phyloP scores from a whole-genome alignment of 192 early-diverging fungal genomes.

The Coemansia sp. region DNA sequence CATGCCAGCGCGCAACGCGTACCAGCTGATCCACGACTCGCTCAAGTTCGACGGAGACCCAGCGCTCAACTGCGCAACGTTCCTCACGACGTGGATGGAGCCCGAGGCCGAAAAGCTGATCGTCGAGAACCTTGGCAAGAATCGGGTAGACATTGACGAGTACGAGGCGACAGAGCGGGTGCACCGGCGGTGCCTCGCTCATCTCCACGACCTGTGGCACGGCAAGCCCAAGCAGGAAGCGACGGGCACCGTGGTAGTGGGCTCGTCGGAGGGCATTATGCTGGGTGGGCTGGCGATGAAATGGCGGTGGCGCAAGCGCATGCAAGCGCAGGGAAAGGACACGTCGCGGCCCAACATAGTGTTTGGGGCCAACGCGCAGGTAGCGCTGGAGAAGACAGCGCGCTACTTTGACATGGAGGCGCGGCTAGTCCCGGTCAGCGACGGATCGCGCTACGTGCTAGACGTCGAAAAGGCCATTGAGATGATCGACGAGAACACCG shows the following conservation, averaged over 20 bases:
- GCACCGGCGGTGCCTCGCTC: slow-evolving; percentile 68
- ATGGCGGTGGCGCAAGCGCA: slow-evolving; percentile 68
- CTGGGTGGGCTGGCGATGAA: slow-evolving; percentile 80
- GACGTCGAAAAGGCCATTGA: slow-evolving; percentile 66
- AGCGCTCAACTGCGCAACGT: slow-evolving; percentile 74
- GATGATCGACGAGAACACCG: slow-evolving; percentile 83
- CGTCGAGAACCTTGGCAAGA: slow-evolving; percentile 74
- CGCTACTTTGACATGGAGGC: slow-evolving; percentile 80
- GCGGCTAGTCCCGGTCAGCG: slow-evolving; percentile 65
- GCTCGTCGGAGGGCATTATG: slow-evolving; percentile 81
- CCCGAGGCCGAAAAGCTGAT: slow-evolving; percentile 80
- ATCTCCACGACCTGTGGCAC: slow-evolving; percentile 73
- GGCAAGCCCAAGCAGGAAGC: slow-evolving; percentile 52
- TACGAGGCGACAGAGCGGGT: slow-evolving; percentile 69
- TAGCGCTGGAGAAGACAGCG: slow-evolving; percentile 70
- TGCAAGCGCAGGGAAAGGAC: slow-evolving; percentile 65
- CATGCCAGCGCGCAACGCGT: slow-evolving; percentile 61
- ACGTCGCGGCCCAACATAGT: slow-evolving; percentile 76
- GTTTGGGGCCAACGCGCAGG: slow-evolving; percentile 79
- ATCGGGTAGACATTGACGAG: slow-evolving; percentile 73
- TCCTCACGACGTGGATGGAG: slow-evolving; percentile 85
- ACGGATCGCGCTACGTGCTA: slow-evolving; percentile 59
- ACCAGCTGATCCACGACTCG: slow-evolving; percentile 77
- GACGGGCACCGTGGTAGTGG: slow-evolving; percentile 73
- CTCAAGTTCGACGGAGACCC: slow-evolving; percentile 80